Base-by-base conservation (phyloP, 192 early-diverging fungal species). In the Hyaloraphidium curvatum region DNA sequence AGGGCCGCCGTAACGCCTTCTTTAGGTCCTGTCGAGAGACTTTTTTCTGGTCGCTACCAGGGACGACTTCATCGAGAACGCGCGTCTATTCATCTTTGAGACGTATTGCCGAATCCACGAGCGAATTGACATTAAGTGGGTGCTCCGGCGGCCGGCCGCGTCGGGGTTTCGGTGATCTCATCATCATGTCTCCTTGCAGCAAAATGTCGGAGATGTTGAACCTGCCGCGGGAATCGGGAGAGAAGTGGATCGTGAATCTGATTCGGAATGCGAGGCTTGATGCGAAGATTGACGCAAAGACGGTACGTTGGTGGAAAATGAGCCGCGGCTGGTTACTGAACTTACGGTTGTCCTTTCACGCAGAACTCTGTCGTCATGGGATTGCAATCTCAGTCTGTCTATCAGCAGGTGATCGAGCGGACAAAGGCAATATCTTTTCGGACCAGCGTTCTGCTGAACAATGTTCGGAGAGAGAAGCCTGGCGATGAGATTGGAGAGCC, bases 201-300 rank as follows among this genome's bases (percentile, higher is more conserved):
- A 55, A 55, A 55, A 55, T 97, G 58, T 81, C 81, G 50, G 76
- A 80, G 59, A 82, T 78, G 50, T 71, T 97, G 39, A 84, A 86
- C 61, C 75, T 94, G 75, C 73, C 71, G 62, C 76, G 81, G 62
- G 87, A 88, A 58, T 82, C 84, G 61, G 89, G 89, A 52, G 91
- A 94, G 63, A 92, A 93, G 68, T 94, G 90, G 90, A 91, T 97
- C 51, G 90, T 90, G 39, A 87, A 97, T 73, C 72, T 97, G 52
- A 92, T 97, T 64, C 80, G 89, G 31, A 86, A 92, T 57, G 90
- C 89, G 19, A 75, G 87, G 59, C 87, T 94, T 59, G 91, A 97
- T 54, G 92, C 90, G 60, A 97, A 97, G 78, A 84, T 97, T 59
- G 91, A 97, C 63, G 82, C 79, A 56, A 73, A 91, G 67, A 85